Conservation (phyloP, 768 basidiomycete genomes). For the Grammothele lineata region DNA sequence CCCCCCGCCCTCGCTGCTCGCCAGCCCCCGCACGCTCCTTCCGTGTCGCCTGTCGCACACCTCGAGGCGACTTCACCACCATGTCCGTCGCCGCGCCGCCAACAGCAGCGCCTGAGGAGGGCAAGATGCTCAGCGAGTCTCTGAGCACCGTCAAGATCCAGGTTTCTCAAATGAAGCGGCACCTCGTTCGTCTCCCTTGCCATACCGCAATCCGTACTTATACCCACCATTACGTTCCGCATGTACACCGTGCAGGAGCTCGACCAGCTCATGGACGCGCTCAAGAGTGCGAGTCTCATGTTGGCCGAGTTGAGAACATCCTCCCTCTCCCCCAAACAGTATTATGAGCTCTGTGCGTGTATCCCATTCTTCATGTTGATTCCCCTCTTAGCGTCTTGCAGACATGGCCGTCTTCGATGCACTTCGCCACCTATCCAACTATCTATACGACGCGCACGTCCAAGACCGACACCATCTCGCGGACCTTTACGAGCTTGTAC, state of each 20-base stretch:
- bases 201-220: neutral
- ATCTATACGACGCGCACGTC: constrained; percentile 93
- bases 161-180: constrained; percentile 92
- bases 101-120: constrained; percentile 56
- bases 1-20: too few species aligned
- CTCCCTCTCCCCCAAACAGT: constrained; percentile 92
- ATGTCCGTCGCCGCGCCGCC: constrained; percentile 18
- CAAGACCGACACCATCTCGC: constrained; percentile 92
- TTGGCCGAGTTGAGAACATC: constrained; percentile 93
- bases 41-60: neutral
- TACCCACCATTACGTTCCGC: neutral
- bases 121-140: constrained; percentile 80
- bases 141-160: constrained; percentile 85
- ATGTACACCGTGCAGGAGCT: constrained; percentile 64
- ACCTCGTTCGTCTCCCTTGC: constrained; percentile 52
- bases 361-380: neutral
- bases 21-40: too few species aligned
- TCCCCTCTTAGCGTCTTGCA: constrained; percentile 26
- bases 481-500: constrained; percentile 98
- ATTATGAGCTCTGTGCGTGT: constrained; percentile 91
- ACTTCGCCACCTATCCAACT: constrained; percentile 89
- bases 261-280: constrained; percentile 97
- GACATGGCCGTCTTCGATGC: constrained; percentile 99
- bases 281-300: constrained; percentile 97
- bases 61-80: neutral